phyloP scores from a whole-genome alignment of 78 protist genomes.

The Monosiga brevicollis region DNA sequence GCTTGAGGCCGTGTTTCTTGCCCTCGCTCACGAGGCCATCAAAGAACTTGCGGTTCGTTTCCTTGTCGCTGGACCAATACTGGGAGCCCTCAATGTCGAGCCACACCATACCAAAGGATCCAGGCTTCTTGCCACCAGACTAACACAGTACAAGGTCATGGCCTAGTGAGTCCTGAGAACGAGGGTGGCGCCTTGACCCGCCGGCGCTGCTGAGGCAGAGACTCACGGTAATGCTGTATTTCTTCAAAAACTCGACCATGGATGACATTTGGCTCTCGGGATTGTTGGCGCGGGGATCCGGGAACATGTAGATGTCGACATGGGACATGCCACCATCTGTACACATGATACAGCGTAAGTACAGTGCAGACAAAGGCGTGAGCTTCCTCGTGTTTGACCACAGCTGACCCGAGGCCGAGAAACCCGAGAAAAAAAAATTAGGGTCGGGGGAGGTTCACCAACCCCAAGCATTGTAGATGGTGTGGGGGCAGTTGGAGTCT shows the following conservation, averaged over 20 bases:
- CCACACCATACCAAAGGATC: not conserved
- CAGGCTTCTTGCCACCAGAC: not conserved
- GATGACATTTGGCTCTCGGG: not conserved
- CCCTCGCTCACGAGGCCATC: not conserved
- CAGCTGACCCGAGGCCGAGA: too few species aligned
- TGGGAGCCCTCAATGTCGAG: not conserved
- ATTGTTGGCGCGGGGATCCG: not conserved
- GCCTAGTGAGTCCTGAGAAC: too few species aligned
- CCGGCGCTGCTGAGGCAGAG: too few species aligned
- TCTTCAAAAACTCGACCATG: not conserved
- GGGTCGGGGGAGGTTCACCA: too few species aligned
- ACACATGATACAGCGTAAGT: too few species aligned
- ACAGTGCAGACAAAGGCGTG: too few species aligned
- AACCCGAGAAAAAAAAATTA: too few species aligned
- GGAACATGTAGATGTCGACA: not conserved
- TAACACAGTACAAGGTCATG: too few species aligned
- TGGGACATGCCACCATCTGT: not conserved
- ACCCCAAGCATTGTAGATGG: not conserved
- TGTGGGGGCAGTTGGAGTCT: not conserved
- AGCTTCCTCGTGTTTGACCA: too few species aligned
- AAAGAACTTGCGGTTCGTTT: not conserved
- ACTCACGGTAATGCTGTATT: not conserved
- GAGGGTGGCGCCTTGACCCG: too few species aligned
- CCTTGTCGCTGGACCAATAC: not conserved
- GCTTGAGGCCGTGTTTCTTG: constrained; percentile 24